These are phyloP conservation scores for Epichloe amarillans DNA, from an alignment of 2,329 filamentous ascomycete species.

Conservation along the genomic window DNA sequence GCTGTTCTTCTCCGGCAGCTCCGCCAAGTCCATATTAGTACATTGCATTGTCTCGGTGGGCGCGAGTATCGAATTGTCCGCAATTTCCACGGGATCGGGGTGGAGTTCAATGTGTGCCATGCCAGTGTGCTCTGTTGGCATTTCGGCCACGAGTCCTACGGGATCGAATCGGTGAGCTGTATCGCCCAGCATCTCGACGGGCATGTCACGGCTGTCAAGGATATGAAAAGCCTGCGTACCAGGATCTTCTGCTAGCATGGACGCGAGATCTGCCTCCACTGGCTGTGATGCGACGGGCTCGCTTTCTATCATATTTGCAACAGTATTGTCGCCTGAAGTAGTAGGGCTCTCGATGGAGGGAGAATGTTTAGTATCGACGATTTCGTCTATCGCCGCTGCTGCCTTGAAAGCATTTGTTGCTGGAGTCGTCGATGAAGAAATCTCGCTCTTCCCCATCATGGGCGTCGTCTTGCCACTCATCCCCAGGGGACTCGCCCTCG, in stretches of 20 bases:
- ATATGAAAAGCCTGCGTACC: slow-evolving; percentile 14
- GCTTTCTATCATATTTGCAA: not conserved
- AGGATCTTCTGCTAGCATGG: not conserved
- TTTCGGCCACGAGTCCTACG: slow-evolving; percentile 32
- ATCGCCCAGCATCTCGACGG: slow-evolving; percentile 12
- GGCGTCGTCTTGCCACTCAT: slow-evolving; percentile 18
- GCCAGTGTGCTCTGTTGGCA: slow-evolving; percentile 30
- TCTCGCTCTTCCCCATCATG: slow-evolving; percentile 10
- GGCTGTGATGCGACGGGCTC: slow-evolving; percentile 7
- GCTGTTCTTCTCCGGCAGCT: slow-evolving; percentile 25
- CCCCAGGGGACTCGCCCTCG: slow-evolving; percentile 15
- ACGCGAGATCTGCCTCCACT: not conserved
- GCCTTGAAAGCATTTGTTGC: not conserved
- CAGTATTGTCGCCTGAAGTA: not conserved
- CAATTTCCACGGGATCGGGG: slow-evolving; percentile 32
- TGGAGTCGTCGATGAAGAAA: not conserved
- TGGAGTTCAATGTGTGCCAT: slow-evolving; percentile 27
- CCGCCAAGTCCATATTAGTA: slow-evolving; percentile 14
- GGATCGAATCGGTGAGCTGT: slow-evolving; percentile 21
- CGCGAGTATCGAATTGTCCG: slow-evolving; percentile 23
- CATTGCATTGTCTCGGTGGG: slow-evolving; percentile 20
- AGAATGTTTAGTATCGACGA: not conserved
- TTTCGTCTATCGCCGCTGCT: not conserved
- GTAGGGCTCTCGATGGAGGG: not conserved
- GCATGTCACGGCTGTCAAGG: slow-evolving; percentile 21